A percentile compares a stretch with the other conserved stretches of the same genome.
Conservation (phyloP, 2,329 filamentous ascomycete species). For the Zasmidium angulare region DNA sequence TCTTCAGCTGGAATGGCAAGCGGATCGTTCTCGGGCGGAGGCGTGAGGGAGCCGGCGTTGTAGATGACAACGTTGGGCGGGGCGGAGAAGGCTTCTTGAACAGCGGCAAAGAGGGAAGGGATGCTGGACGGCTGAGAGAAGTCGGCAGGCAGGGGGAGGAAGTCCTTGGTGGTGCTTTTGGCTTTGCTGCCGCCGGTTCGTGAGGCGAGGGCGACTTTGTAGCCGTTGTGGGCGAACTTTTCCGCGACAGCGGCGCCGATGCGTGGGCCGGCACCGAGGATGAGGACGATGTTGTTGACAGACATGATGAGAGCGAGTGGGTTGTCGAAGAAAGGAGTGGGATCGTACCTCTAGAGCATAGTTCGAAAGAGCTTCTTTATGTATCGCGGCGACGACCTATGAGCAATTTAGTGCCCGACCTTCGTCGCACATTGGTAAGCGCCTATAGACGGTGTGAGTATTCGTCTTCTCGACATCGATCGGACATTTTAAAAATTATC, state of each 20-base stretch:
- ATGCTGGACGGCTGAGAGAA: constrained; percentile 39
- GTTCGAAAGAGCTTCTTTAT: no score
- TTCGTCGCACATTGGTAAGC: no score
- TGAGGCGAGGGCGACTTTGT: constrained; percentile 44
- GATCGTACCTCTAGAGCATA: no score
- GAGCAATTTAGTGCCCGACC: no score
- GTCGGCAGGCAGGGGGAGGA: constrained; percentile 43
- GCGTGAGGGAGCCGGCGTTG: constrained; percentile 41
- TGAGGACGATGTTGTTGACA: constrained; percentile 33
- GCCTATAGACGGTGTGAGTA: no score
- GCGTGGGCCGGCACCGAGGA: constrained; percentile 48
- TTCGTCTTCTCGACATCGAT: no score
- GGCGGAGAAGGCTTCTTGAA: constrained; percentile 39
- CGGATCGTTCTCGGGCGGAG: constrained; percentile 35
- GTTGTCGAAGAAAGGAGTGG: no score
- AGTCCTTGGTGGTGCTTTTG: constrained; percentile 26
- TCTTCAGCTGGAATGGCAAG: constrained; percentile 31
- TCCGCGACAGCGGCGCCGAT: constrained; percentile 40
- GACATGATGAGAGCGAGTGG: not conserved
- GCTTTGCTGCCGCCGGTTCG: constrained; percentile 24
- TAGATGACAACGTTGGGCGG: constrained; percentile 47
- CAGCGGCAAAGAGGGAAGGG: constrained; percentile 38
- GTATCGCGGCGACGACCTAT: no score
- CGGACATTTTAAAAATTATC: no score
- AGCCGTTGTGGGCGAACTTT: constrained; percentile 43